Evolutionary conservation across 176 grass and related monocot species (phyloP), one percentile per base, ranked within the genome.

Genomic region (Urochloa ruziziensis): DNA sequence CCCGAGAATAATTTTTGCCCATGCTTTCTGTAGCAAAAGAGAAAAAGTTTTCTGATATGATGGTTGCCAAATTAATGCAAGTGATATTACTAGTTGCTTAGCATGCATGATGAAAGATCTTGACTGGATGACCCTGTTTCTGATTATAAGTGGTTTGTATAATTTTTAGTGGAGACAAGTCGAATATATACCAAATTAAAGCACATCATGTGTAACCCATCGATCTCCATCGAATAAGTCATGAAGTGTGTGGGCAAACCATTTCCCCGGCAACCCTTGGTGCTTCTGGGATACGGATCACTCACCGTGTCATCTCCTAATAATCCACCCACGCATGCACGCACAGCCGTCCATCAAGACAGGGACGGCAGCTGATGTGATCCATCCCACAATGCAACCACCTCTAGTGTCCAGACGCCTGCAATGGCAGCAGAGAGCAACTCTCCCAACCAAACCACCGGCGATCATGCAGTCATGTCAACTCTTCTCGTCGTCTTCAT

Each of bases 181-280:
- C 8, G 67, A 28, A 60, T 25, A 21, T 14, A 0, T 39, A 16
- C 23, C 27, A 10, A 69, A 36, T 14, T 64, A 61, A 37, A 37
- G 6, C 36, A 37, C 36, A 37, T 37, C 36, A 37, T 37, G 6
- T 5, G 17, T 32, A 11, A 7, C 30, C 36, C 67, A 54, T n/a
- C n/a, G n/a, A n/a, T 73, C n/a, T 39, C 43, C 27, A 65, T 73
- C 58, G 15, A 49, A 86, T 13, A 56, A 65, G 52, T 53, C 39
- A 44, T 27, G n/a, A 21, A 47, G 58, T 34, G 47, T 52, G 62
- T 34, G 49, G 48, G 44, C 24, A 18, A 53, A 18, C 58, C 54
- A 86, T 72, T 62, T 53, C 27, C 84, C 58, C 57, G 84, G 67
- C 84, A 80, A 25, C 30, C 21, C 84, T 25, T 43, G 67, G 77